Evolutionary conservation across 441 rosid species (phyloP).

Genomic region (Croton laevigatus): DNA sequence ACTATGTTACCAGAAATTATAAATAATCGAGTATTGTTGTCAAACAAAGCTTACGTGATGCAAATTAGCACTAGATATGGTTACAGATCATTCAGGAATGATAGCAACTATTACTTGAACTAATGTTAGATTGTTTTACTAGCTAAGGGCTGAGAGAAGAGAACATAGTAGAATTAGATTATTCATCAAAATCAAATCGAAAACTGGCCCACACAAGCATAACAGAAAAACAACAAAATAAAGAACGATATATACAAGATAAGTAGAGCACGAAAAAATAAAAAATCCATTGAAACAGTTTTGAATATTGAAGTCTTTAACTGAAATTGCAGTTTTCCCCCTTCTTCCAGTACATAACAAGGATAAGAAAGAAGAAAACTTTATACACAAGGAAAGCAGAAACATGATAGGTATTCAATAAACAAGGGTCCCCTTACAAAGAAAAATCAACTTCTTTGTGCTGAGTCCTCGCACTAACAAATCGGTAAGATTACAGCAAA

Average conservation of each 20-base stretch:
- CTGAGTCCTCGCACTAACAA: conserved; percentile 11
- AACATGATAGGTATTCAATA: not conserved
- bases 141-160: no score
- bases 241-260: not conserved
- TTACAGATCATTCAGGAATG: no score
- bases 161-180: no score
- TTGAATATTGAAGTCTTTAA: not conserved
- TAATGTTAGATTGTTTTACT: no score
- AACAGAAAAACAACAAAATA: not conserved
- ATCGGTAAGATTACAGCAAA: conserved; percentile 17
- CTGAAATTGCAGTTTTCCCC: not conserved
- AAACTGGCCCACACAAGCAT: not conserved
- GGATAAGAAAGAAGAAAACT: not conserved
- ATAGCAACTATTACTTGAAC: no score
- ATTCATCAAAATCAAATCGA: not conserved
- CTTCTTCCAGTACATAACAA: not conserved
- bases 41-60: no score
- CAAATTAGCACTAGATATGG: no score
- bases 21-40: no score
- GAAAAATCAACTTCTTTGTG: conserved; percentile 7
- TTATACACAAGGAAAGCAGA: conserved; percentile 6
- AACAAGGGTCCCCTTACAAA: conserved; percentile 21
- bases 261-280: not conserved
- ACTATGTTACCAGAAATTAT: no score
- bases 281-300: not conserved